phyloP scores from a whole-genome alignment of 192 early-diverging fungal genomes.

The Paraglomus brasilianum region DNA sequence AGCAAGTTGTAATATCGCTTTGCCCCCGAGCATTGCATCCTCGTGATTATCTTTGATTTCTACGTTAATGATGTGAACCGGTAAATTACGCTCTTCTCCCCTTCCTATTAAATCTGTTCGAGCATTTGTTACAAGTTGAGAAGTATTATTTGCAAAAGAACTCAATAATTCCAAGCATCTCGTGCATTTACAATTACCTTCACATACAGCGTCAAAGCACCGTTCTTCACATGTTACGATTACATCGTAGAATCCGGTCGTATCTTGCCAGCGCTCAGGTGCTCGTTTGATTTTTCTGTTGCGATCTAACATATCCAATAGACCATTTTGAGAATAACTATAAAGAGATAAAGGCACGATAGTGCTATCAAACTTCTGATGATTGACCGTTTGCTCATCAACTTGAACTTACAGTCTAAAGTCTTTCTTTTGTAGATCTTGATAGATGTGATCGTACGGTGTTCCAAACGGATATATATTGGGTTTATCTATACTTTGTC shows the following conservation, averaged over 20 bases:
- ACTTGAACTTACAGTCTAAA: constrained; percentile 50
- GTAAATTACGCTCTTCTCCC: constrained; percentile 61
- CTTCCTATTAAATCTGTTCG: constrained; percentile 70
- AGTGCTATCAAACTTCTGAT: constrained; percentile 8
- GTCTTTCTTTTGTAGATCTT: constrained; percentile 76
- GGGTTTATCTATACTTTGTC: constrained; percentile 79
- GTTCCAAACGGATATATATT: constrained; percentile 94
- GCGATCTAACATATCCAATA: constrained; percentile 90
- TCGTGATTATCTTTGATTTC: constrained; percentile 95
- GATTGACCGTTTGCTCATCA: not conserved
- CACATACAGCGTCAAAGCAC: constrained; percentile 90
- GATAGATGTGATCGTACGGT: constrained; percentile 86
- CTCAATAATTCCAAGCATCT: not conserved
- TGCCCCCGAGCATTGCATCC: constrained; percentile 81
- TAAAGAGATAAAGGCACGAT: not conserved
- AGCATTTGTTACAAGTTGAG: not conserved
- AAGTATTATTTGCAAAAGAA: not conserved
- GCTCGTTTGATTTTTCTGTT: constrained; percentile 90
- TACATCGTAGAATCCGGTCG: constrained; percentile 73
- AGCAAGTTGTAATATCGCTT: constrained; percentile 80
- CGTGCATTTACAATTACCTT: constrained; percentile 55
- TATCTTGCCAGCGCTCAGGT: constrained; percentile 86
- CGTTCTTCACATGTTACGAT: constrained; percentile 97
- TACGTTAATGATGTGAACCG: constrained; percentile 92
- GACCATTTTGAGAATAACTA: constrained; percentile 84